A percentile compares a stretch with the other conserved stretches of the same genome.
These are phyloP conservation scores for Dendryphion nanum DNA, from an alignment of 2,329 filamentous ascomycete genomes.

Conservation along the genomic window DNA sequence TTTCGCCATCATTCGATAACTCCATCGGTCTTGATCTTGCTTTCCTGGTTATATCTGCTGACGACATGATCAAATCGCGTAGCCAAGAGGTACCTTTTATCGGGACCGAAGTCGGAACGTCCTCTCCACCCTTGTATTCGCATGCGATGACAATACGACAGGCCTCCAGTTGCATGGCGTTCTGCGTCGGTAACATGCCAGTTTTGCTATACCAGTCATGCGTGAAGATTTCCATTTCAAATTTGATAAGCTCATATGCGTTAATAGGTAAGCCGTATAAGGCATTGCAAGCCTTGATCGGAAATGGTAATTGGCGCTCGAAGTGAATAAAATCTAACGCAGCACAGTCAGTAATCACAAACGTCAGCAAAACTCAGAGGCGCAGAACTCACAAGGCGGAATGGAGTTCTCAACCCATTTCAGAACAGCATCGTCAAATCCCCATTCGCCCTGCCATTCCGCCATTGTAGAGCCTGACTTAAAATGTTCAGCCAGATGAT, in stretches of 20 bases:
- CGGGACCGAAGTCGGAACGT: background rate
- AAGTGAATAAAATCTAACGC: conserved; percentile 20
- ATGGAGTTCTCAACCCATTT: conserved; percentile 3
- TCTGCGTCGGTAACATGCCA: conserved; percentile 17
- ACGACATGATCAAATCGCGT: background rate
- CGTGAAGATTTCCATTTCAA: conserved; percentile 22
- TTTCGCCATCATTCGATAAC: background rate
- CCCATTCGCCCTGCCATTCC: conserved; percentile 3
- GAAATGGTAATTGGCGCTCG: conserved; percentile 18
- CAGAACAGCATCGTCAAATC: background rate
- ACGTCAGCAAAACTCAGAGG: background rate
- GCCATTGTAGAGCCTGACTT: background rate
- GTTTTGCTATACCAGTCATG: conserved; percentile 20
- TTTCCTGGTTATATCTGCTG: background rate
- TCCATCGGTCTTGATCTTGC: background rate
- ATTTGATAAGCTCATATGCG: conserved; percentile 23
- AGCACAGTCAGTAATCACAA: background rate
- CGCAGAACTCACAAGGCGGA: conserved; percentile 4
- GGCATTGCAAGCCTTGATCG: conserved; percentile 20
- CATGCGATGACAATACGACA: conserved; percentile 27
- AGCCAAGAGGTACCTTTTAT: background rate
- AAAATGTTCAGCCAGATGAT: conserved; percentile 5
- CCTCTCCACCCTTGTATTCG: conserved; percentile 9
- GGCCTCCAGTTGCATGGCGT: conserved; percentile 23
- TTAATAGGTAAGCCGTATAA: conserved; percentile 22